These are phyloP conservation scores for Cladorrhinum samala DNA, from an alignment of 495 filamentous ascomycete species.

Conservation along the genomic window DNA sequence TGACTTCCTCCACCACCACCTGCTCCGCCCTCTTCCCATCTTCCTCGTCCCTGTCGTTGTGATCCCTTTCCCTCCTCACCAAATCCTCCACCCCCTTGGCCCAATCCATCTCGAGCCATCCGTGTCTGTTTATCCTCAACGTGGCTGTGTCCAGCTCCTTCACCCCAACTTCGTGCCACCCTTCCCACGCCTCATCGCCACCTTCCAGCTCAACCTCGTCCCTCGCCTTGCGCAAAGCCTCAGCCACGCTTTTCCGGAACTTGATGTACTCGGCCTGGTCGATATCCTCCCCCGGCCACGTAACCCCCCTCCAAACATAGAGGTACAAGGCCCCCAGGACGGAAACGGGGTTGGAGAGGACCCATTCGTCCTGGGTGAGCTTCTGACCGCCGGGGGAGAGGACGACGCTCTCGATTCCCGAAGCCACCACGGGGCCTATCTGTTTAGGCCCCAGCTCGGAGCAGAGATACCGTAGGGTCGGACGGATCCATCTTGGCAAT, in stretches of 20 bases:
- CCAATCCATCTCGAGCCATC: constrained; percentile 67
- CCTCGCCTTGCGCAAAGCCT: constrained; percentile 31
- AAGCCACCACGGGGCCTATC: constrained; percentile 38
- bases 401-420: constrained; percentile 39
- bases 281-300: constrained; percentile 30
- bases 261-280: constrained; percentile 33
- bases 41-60: constrained; percentile 18
- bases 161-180: constrained; percentile 35
- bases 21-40: constrained; percentile 19
- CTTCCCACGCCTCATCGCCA: constrained; percentile 41
- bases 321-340: constrained; percentile 66
- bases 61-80: constrained; percentile 24
- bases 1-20: constrained; percentile 23
- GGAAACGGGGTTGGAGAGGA: constrained; percentile 42
- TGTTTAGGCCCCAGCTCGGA: constrained; percentile 27
- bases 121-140: constrained; percentile 46
- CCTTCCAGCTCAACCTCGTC: constrained; percentile 28
- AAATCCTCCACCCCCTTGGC: constrained; percentile 44
- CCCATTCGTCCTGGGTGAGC: constrained; percentile 45
- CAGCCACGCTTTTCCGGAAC: constrained; percentile 35
- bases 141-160: constrained; percentile 58
- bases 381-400: constrained; percentile 23
- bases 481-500: constrained; percentile 61
- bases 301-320: constrained; percentile 45
- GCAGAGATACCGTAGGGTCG: constrained; percentile 59